Conservation (phyloP, 73 alveolate genomes). For the Tetrahymena thermophila region DNA sequence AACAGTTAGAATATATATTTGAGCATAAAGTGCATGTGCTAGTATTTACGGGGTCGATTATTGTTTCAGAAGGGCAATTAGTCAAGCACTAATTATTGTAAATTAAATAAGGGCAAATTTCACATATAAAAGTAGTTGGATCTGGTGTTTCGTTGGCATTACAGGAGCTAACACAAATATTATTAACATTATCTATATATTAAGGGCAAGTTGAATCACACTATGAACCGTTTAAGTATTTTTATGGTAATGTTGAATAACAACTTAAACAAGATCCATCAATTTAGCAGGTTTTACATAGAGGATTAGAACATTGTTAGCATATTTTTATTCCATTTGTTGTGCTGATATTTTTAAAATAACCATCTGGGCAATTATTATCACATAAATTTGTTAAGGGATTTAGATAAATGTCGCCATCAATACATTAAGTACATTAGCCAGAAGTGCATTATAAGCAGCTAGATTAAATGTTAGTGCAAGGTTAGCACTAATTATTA, state of each 20-base stretch:
- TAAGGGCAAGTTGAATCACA: neutral
- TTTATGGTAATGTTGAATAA: neutral
- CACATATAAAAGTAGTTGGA: neutral
- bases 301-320: neutral
- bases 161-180: neutral
- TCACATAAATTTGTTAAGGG: neutral
- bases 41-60: neutral
- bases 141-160: neutral
- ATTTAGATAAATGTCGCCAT: neutral
- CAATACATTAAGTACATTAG: neutral
- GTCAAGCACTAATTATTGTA: neutral
- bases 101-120: neutral
- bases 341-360: neutral
- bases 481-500: neutral
- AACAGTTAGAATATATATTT: neutral
- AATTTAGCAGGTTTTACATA: neutral
- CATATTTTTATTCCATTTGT: neutral
- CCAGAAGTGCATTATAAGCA: neutral
- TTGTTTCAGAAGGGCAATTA: neutral
- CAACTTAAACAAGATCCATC: neutral
- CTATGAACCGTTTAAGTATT: neutral
- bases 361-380: neutral
- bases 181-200: neutral
- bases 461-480: neutral
- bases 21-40: neutral